phyloP scores from a whole-genome alignment of 1,284 basidiomycete genomes.

The Ustilago trichophora region DNA sequence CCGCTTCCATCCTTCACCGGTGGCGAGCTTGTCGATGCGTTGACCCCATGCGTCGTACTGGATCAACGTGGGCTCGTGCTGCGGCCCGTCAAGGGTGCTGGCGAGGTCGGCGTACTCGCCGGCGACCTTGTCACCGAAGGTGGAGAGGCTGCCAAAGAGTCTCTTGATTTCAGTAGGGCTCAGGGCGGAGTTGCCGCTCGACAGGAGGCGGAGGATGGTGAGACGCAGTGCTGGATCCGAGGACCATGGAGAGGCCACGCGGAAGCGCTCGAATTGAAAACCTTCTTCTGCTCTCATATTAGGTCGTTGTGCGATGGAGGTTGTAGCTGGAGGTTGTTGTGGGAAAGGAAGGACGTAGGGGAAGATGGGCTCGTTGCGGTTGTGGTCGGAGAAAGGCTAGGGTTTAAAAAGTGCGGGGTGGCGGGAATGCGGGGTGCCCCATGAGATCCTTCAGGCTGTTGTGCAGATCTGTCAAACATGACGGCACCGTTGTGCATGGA shows the following conservation, averaged over 20 bases:
- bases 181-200: constrained; percentile 9
- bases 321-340: neutral
- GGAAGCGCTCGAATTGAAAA: constrained; percentile 44
- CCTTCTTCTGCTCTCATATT: constrained; percentile 50
- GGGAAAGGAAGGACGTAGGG: no score
- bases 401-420: neutral
- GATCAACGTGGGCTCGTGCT: constrained; percentile 43
- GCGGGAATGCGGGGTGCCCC: neutral
- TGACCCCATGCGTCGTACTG: constrained; percentile 57
- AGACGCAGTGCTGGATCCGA: constrained; percentile 36
- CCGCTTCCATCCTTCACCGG: constrained; percentile 50
- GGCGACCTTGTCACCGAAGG: constrained; percentile 18
- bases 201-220: constrained; percentile 38
- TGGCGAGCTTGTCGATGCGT: constrained; percentile 49
- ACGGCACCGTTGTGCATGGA: no score
- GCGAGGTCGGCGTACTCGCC: constrained; percentile 30
- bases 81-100: constrained; percentile 29
- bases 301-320: neutral
- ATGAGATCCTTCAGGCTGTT: neutral
- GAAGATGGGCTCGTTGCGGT: no score
- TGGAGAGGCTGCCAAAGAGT: constrained; percentile 21
- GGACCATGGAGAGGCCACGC: constrained; percentile 39
- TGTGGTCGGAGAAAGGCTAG: no score
- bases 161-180: constrained; percentile 4
- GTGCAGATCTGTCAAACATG: neutral